Evolutionary conservation across 805 yeast species (phyloP).

Genomic region (Debaryomyces maramus): DNA sequence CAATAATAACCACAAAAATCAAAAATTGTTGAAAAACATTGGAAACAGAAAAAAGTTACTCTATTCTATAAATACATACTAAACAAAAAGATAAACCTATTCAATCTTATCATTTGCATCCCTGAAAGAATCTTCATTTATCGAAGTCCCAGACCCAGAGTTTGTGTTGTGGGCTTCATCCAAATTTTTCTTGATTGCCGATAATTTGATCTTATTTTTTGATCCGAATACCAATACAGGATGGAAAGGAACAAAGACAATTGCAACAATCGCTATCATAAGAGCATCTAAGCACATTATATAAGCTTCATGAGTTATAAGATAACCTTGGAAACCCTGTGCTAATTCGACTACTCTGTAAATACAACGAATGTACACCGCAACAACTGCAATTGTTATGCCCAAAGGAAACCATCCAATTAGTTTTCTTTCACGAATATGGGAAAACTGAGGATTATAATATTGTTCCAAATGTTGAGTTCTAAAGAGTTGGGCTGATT

Average conservation of each 20-base stretch:
- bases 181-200: constrained; percentile 25
- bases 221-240: constrained; percentile 37
- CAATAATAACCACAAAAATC: neutral
- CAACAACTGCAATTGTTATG: constrained; percentile 30
- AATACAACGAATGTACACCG: constrained; percentile 35
- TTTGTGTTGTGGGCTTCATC: constrained; percentile 18
- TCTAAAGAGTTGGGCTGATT: constrained; percentile 23
- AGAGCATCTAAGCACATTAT: constrained; percentile 40
- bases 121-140: neutral
- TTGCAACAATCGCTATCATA: constrained; percentile 37
- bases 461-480: constrained; percentile 23
- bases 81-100: neutral
- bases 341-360: constrained; percentile 43
- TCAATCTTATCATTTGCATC: neutral
- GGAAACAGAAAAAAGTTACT: too few relatives aligned
- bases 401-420: constrained; percentile 35
- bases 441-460: constrained; percentile 28
- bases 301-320: constrained; percentile 36
- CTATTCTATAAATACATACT: too few relatives aligned
- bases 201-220: constrained; percentile 25
- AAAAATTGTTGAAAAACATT: too few relatives aligned
- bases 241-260: constrained; percentile 39
- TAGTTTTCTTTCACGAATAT: constrained; percentile 25
- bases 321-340: constrained; percentile 38
- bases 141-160: too few relatives aligned